A percentile compares a stretch with the other conserved stretches of the same genome.
phyloP scores from a whole-genome alignment of 2,329 filamentous ascomycete species.

The Chaetomiaceae sp. region DNA sequence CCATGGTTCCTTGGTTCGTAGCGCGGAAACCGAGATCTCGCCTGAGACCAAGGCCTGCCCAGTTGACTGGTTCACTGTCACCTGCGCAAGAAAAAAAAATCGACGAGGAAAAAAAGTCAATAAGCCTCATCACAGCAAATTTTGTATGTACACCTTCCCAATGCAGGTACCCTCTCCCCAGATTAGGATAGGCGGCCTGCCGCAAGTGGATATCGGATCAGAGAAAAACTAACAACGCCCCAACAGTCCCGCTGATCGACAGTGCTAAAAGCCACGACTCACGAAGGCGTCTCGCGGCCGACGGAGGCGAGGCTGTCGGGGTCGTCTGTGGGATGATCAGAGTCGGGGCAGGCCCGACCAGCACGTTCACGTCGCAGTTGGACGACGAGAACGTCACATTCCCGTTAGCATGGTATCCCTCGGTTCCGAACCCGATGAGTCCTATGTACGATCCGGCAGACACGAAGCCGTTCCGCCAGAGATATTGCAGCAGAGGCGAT shows the following conservation, averaged over 20 bases:
- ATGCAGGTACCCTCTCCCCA: constrained; percentile 19
- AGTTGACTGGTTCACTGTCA: neutral
- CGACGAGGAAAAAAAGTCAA: neutral
- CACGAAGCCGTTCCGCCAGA: constrained; percentile 30
- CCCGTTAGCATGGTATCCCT: constrained; percentile 28
- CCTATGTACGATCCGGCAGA: constrained; percentile 29
- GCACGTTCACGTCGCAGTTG: constrained; percentile 27
- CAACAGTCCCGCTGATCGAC: constrained; percentile 20
- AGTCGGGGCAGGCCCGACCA: constrained; percentile 21
- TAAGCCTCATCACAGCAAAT: neutral
- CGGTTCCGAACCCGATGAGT: constrained; percentile 32
- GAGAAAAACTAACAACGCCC: constrained; percentile 12
- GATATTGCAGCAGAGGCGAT: constrained; percentile 31
- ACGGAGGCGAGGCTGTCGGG: constrained; percentile 13
- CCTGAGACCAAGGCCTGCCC: neutral
- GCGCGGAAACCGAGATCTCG: neutral
- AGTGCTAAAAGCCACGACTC: constrained; percentile 12
- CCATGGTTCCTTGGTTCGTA: neutral
- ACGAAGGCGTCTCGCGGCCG: neutral
- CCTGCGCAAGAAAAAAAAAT: neutral
- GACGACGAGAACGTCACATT: constrained; percentile 33
- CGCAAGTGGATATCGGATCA: constrained; percentile 9
- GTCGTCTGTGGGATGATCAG: constrained; percentile 7
- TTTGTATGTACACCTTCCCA: constrained; percentile 1
- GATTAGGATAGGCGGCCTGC: neutral